Conservation (phyloP, 352 stramenopile genomes). For the Phytophthora brassicae region DNA sequence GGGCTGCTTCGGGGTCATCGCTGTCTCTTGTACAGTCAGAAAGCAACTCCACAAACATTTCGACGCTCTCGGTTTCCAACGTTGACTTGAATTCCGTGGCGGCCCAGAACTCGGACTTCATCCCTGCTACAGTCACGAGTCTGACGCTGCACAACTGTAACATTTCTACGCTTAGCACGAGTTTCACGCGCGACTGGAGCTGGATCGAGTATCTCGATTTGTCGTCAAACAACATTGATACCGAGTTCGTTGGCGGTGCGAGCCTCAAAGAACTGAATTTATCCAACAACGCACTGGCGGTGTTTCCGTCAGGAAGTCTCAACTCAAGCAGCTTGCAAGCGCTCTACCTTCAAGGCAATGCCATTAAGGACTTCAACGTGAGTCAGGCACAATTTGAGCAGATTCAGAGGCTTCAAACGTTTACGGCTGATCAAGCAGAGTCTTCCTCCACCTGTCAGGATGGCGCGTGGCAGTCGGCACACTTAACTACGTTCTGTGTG, state of each 20-base stretch:
- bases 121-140: slow-evolving; percentile 36
- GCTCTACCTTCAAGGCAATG: slow-evolving; percentile 39
- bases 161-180: slow-evolving; percentile 32
- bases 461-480: slow-evolving; percentile 35
- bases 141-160: slow-evolving; percentile 53
- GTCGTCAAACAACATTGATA: slow-evolving; percentile 34
- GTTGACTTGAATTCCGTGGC: slow-evolving; percentile 33
- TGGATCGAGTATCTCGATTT: slow-evolving; percentile 42
- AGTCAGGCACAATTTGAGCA: slow-evolving; percentile 29
- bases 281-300: slow-evolving; percentile 40
- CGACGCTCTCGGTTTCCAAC: slow-evolving; percentile 37
- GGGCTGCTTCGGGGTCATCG: slow-evolving; percentile 18
- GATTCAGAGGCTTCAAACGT: slow-evolving; percentile 31
- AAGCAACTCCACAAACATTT: slow-evolving; percentile 30
- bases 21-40: slow-evolving; percentile 26
- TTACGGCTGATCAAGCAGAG: slow-evolving; percentile 31
- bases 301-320: slow-evolving; percentile 27
- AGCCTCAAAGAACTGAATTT: slow-evolving; percentile 34
- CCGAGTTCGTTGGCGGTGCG: slow-evolving; percentile 28
- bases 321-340: slow-evolving; percentile 31
- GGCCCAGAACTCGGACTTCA: slow-evolving; percentile 26
- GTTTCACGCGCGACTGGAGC: slow-evolving; percentile 36
- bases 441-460: slow-evolving; percentile 25
- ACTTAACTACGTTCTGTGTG: slow-evolving; percentile 42
- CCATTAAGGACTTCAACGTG: slow-evolving; percentile 44